Evolutionary conservation across 257 asterid species (phyloP), one percentile per base, ranked within the genome.

Genomic region (Salvia rosmarinus): DNA sequence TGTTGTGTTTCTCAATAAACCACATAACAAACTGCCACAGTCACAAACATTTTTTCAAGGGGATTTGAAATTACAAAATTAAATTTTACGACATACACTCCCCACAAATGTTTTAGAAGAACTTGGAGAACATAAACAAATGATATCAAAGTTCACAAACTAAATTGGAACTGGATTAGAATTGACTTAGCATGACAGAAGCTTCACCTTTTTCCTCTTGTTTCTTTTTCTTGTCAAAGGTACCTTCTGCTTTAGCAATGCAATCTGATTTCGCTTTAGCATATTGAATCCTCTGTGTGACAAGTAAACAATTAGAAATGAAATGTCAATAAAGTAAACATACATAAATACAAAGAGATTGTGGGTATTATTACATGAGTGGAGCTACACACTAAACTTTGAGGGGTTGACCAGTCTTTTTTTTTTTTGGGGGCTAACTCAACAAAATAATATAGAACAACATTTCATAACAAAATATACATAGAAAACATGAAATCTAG

Each of bases 161-260:
- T 44, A 67, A 43, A 17, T 35, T 50, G 57, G 47, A 55, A 39
- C 51, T 6, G 10, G 30, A 35, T 58, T 49, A 37, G 52, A 44
- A 62, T 12, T 42, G 57, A 67, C 34, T 57, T 21, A 58, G 68
- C 35, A 37, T 67, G 60, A 68, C 20, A 52, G 39, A 56, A 75
- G 63, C 44, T 17, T 77, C 60, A 91, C 99, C 98, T 88, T 87
- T 95, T 79, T 95, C 99, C 77, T 95, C 99, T 82, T 73, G 95
- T 83, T 94, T 95, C 96, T 87, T 91, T 85, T 89, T 89, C 93
- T 88, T 95, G 89, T 95, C 99, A 85, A 78, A 95, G 64, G 99
- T 88, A 30, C 96, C 98, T 84, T 95, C 98, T 13, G 99, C 99
- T 85, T 89, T 95, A 73, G 98, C 97, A 74, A 95, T 87, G 78